Evolutionary conservation across 2,329 filamentous ascomycete genomes (phyloP), one percentile per base, ranked within the genome.

Genomic region (Whalleya microplaca): DNA sequence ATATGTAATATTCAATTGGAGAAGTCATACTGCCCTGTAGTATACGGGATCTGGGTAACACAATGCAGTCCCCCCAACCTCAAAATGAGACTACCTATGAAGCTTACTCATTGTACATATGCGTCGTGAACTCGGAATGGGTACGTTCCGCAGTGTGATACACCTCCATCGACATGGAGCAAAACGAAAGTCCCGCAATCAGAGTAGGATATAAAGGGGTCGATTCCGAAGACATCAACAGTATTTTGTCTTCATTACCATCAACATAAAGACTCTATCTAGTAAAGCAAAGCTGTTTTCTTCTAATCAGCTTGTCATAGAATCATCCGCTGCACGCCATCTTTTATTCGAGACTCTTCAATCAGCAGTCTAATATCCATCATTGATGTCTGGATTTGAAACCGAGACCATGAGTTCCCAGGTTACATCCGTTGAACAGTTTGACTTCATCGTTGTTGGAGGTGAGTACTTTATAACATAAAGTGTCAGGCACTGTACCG

Each of bases 361-460:
- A n/a, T n/a, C n/a, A n/a, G n/a, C n/a, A n/a, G n/a, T 23, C 9
- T 8, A 47, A 45, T 18, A 41, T 27, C 20, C 12, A 18, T 40
- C n/a, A 42, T 41, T 37, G 9, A 27, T 21, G 41, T 21, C 16
- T 21, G 19, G 5, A 19, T 41, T 18, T 41, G 41, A 56, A 37
- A 20, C 6, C 6, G 40, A 37, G 7, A 58, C 10, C 41, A 63
- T 63, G 60, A 48, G 42, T 37, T 58, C 23, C 12, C 57, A 56
- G 58, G 32, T 63, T 19, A 9, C 56, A 27, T 61, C 58, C 23
- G 48, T 56, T 32, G 57, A 58, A 18, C 51, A 58, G 21, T 77
- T 74, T 50, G 76, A 78, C 66, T 65, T 65, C 21, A 64, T 65
- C 41, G 56, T 65, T 42, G 62, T 65, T 10, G 63, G 63, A 55